Evolutionary conservation across 768 basidiomycete genomes (phyloP).

Genomic region (Suillus placidus): DNA sequence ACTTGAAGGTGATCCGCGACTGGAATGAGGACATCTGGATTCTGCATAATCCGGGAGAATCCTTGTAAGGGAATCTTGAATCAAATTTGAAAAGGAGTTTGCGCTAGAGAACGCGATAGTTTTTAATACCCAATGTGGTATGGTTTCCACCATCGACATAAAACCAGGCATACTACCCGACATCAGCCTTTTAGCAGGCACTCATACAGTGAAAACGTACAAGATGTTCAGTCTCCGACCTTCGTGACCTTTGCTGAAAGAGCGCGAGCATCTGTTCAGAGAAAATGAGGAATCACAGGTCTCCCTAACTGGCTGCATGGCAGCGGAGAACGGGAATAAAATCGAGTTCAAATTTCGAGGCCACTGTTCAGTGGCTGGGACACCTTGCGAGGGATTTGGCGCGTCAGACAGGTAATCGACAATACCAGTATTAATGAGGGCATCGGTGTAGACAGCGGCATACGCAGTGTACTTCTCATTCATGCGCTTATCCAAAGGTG

Average conservation of each 20-base stretch:
- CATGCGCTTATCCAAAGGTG: background rate
- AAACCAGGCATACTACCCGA: slow-evolving; percentile 18
- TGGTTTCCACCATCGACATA: slow-evolving; percentile 12
- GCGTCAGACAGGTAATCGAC: slow-evolving; percentile 18
- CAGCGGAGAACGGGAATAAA: slow-evolving; percentile 20
- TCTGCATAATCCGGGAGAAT: slow-evolving; percentile 25
- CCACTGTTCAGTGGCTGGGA: slow-evolving; percentile 14
- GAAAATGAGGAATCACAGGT: slow-evolving; percentile 19
- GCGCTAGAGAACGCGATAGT: slow-evolving; percentile 1
- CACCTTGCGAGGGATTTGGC: slow-evolving; percentile 8
- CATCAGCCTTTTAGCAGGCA: background rate
- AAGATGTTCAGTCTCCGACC: slow-evolving; percentile 17
- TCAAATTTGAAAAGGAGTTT: slow-evolving; percentile 42
- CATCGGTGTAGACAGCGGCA: slow-evolving; percentile 18
- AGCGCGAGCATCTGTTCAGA: slow-evolving; percentile 20
- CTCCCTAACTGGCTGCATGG: slow-evolving; percentile 16
- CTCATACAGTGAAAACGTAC: slow-evolving; percentile 11
- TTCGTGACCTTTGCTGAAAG: slow-evolving; percentile 17
- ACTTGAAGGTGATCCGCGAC: slow-evolving; percentile 1
- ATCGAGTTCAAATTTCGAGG: slow-evolving; percentile 18
- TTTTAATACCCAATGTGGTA: slow-evolving; percentile 21
- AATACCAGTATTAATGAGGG: slow-evolving; percentile 20
- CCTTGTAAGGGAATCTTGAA: slow-evolving; percentile 39
- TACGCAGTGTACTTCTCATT: slow-evolving; percentile 15
- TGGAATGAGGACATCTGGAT: background rate